phyloP scores from a whole-genome alignment of 371 early-diverging fungal genomes.

The Syncephalastrum racemosum region DNA sequence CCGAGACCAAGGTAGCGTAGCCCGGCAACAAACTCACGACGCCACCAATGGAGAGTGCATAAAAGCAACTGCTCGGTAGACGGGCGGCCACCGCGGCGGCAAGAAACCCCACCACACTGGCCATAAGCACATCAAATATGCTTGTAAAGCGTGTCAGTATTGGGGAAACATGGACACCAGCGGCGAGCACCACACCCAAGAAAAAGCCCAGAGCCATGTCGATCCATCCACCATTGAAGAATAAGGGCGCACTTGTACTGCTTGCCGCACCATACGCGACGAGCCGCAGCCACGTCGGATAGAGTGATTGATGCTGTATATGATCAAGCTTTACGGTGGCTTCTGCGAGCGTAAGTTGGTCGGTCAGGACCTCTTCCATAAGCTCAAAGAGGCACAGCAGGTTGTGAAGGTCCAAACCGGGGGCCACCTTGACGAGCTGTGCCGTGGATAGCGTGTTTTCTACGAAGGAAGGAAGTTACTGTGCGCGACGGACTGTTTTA shows the following conservation, averaged over 20 bases:
- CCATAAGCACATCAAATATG: constrained; percentile 60
- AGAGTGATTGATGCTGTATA: constrained; percentile 39
- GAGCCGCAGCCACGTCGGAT: constrained; percentile 50
- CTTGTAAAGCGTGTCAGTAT: constrained; percentile 59
- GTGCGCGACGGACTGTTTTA: constrained; percentile 13
- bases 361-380: constrained; percentile 53
- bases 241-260: constrained; percentile 56
- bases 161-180: constrained; percentile 54
- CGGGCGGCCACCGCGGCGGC: constrained; percentile 33
- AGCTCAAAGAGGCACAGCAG: constrained; percentile 53
- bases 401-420: constrained; percentile 56
- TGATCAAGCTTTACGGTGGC: constrained; percentile 53
- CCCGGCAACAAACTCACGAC: constrained; percentile 67
- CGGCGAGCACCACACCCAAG: constrained; percentile 47
- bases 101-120: constrained; percentile 57
- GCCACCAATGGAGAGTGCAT: constrained; percentile 61
- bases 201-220: constrained; percentile 50
- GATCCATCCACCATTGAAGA: constrained; percentile 55
- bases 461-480: constrained; percentile 6
- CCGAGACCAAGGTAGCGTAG: constrained; percentile 60
- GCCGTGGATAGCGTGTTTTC: constrained; percentile 45
- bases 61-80: constrained; percentile 46
- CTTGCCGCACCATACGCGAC: constrained; percentile 56
- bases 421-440: constrained; percentile 54
- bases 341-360: constrained; percentile 46